Percentiles rank a stretch among this genome's conserved stretches.
These are phyloP conservation scores for Colletotrichum navitas DNA, from an alignment of 2,329 filamentous ascomycete genomes.

Conservation along the genomic window DNA sequence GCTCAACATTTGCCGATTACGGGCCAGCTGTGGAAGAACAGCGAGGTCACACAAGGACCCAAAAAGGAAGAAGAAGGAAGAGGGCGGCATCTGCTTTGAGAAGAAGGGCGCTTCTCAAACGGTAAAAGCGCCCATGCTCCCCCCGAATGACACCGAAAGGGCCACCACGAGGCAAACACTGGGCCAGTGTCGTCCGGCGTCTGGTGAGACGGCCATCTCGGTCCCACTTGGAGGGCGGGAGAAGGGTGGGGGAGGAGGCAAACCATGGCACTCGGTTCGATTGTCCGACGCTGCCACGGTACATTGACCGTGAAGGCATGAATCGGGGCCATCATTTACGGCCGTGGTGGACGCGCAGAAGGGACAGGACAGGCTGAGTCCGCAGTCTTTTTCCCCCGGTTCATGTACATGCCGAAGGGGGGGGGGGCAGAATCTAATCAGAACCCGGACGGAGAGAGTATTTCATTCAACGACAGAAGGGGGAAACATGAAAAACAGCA, in stretches of 20 bases:
- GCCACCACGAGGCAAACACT: slow-evolving; percentile 15
- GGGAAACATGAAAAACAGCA: neutral
- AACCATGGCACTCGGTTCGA: slow-evolving; percentile 22
- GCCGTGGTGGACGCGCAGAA: neutral
- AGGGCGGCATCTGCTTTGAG: slow-evolving; percentile 29
- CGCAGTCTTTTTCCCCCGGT: neutral
- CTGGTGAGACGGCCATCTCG: slow-evolving; percentile 31
- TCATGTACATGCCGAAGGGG: neutral
- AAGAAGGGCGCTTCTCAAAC: slow-evolving; percentile 15
- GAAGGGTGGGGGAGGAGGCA: slow-evolving; percentile 4
- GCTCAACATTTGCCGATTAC: slow-evolving; percentile 24
- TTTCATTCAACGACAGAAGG: neutral
- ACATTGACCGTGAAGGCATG: neutral
- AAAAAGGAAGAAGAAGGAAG: neutral
- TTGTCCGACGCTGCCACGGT: slow-evolving; percentile 34
- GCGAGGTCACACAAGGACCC: neutral
- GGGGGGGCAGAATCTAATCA: too few species aligned
- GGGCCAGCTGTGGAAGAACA: neutral
- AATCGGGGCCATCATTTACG: neutral
- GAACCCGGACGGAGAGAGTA: neutral
- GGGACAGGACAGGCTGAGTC: neutral
- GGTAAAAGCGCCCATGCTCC: slow-evolving; percentile 17
- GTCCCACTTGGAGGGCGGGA: slow-evolving; percentile 30
- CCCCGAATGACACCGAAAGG: slow-evolving; percentile 17
- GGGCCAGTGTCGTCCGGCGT: slow-evolving; percentile 8